phyloP scores from a whole-genome alignment of 1,139 yeast species.

The Debaryomycetaceae sp. region DNA sequence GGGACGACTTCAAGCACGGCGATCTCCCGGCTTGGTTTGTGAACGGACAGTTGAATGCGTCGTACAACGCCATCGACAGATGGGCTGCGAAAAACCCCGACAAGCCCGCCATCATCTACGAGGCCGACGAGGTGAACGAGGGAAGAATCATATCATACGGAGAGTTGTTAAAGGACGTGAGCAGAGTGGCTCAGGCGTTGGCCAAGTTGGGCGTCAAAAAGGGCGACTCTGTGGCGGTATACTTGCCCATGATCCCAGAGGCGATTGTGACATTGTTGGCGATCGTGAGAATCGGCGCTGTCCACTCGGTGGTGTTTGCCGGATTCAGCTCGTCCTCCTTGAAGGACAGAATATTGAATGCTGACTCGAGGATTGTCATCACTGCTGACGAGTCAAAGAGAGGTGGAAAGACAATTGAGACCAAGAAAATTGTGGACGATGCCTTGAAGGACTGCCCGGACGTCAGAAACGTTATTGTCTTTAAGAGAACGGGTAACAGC shows the following conservation, averaged over 20 bases:
- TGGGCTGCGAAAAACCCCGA: conserved; percentile 71
- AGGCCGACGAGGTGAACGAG: conserved; percentile 71
- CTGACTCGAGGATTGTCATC: conserved; percentile 67
- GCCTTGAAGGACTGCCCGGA: conserved; percentile 68
- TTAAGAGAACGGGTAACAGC: conserved; percentile 66
- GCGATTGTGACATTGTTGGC: conserved; percentile 72
- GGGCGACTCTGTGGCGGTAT: conserved; percentile 84
- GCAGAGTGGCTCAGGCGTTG: conserved; percentile 67
- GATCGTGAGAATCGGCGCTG: conserved; percentile 73
- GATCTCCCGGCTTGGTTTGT: conserved; percentile 77
- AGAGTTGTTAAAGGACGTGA: conserved; percentile 66
- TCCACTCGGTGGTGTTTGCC: conserved; percentile 82
- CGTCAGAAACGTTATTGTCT: conserved; percentile 67
- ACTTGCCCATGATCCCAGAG: conserved; percentile 85
- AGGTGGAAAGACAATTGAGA: conserved; percentile 81
- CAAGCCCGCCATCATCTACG: conserved; percentile 75
- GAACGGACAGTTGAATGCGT: conserved; percentile 74
- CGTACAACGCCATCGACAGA: conserved; percentile 75
- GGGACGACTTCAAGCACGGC: conserved; percentile 56
- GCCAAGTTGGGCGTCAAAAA: conserved; percentile 65
- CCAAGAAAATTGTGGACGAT: conserved; percentile 79
- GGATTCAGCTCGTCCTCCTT: conserved; percentile 76
- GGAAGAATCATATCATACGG: conserved; percentile 67
- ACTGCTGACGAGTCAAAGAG: conserved; percentile 80
- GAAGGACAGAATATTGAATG: conserved; percentile 74